phyloP scores from a whole-genome alignment of 345 rosid species.

The Eucalyptus dawsonii region DNA sequence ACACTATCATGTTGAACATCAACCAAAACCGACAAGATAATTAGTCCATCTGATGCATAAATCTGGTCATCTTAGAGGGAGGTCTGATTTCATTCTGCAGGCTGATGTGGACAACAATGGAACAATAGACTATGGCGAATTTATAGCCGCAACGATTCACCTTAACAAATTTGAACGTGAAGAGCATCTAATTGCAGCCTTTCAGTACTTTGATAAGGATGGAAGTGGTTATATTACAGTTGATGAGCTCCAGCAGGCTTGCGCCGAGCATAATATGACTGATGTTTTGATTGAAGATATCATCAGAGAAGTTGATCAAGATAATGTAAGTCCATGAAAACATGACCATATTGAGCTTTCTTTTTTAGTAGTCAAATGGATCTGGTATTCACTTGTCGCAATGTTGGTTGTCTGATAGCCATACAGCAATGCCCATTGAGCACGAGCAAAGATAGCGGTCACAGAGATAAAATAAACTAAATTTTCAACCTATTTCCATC shows the following conservation, averaged over 20 bases:
- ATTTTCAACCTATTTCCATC: neutral
- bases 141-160: conserved; percentile 94
- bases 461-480: neutral
- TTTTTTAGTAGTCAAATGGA: neutral
- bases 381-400: neutral
- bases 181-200: conserved; percentile 96
- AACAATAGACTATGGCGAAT: conserved; percentile 91
- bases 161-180: conserved; percentile 92
- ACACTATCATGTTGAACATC: neutral
- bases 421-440: neutral
- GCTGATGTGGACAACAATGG: conserved; percentile 99
- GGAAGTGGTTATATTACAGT: conserved; percentile 92
- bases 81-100: conserved; percentile 16
- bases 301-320: conserved; percentile 90
- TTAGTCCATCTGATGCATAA: neutral
- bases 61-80: neutral
- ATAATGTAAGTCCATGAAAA: conserved; percentile 51
- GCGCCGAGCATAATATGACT: conserved; percentile 79
- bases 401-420: neutral
- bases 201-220: conserved; percentile 93
- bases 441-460: neutral
- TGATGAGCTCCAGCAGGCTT: conserved; percentile 95
- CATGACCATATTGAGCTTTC: neutral
- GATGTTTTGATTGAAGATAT: conserved; percentile 87
- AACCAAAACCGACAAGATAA: neutral